phyloP scores from a whole-genome alignment of 2,329 filamentous ascomycete genomes.

The Ceratocystiopsis sp. region DNA sequence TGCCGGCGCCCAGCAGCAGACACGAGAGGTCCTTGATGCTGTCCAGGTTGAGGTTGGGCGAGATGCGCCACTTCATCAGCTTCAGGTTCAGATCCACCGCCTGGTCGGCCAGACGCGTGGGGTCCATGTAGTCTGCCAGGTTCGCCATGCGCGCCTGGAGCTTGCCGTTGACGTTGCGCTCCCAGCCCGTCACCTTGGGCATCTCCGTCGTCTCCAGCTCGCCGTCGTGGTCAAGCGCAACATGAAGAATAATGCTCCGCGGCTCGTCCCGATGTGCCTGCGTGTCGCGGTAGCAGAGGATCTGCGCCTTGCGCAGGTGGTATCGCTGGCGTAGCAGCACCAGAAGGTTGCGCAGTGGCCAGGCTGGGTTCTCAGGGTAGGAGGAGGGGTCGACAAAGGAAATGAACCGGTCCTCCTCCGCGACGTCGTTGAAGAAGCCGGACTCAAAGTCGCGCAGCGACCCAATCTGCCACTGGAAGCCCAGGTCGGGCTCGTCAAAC shows the following conservation, averaged over 20 bases:
- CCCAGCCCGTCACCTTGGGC: slow-evolving; percentile 93
- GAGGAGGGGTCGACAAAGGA: slow-evolving; percentile 88
- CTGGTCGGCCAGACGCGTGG: slow-evolving; percentile 70
- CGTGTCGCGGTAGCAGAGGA: slow-evolving; percentile 80
- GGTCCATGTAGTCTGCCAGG: slow-evolving; percentile 87
- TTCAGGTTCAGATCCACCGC: slow-evolving; percentile 93
- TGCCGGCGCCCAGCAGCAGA: slow-evolving; percentile 79
- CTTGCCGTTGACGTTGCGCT: slow-evolving; percentile 65
- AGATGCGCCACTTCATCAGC: slow-evolving; percentile 96
- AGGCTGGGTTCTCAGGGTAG: slow-evolving; percentile 72
- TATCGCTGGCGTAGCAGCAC: slow-evolving; percentile 73
- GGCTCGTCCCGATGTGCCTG: slow-evolving; percentile 62
- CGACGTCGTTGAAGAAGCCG: slow-evolving; percentile 65
- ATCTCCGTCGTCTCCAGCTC: slow-evolving; percentile 33
- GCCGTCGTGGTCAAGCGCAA: slow-evolving; percentile 36
- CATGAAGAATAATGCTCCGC: slow-evolving; percentile 59
- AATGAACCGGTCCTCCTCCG: slow-evolving; percentile 61
- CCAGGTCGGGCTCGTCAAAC: slow-evolving; percentile 32
- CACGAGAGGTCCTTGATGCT: slow-evolving; percentile 81
- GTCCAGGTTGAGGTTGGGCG: slow-evolving; percentile 73
- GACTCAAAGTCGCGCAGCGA: slow-evolving; percentile 63
- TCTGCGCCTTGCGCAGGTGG: slow-evolving; percentile 57
- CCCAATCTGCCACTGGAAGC: slow-evolving; percentile 62
- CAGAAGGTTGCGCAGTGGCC: slow-evolving; percentile 81
- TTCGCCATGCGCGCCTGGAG: slow-evolving; percentile 63